Base-by-base conservation (phyloP, 2,329 filamentous ascomycete genomes). In the Diaporthe batatas region DNA sequence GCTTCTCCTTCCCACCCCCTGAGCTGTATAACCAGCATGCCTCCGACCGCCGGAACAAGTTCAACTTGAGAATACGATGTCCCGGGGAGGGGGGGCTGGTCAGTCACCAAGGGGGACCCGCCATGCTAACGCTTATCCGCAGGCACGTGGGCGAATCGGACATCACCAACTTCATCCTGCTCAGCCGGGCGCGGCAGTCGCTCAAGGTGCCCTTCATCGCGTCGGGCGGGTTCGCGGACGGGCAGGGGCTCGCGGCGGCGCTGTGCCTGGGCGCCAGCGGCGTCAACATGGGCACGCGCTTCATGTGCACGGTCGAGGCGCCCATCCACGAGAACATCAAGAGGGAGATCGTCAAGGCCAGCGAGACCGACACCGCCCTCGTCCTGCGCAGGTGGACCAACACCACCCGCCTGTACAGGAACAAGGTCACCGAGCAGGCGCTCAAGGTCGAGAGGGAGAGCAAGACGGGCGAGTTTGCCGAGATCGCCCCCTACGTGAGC, bases 201-300 rank as follows among this genome's bases (percentile, higher is more conserved):
- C 90, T 99, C 49, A 89, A 89, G 47, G 90, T 97, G 12, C 96
- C 96, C 0, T 99, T 98, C 82, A 98, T 99, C 80, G 96, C 96
- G 0, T 97, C 93, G 1, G 96, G 96, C 72, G 96, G 96, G 2
- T 98, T 99, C 80, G 96, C 95, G 16, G 96, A 99, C 81, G 96
- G 96, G 0, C 91, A 97, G 79, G 96, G 96, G 5, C 89, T 99
- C 25, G 96, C 96, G 0, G 96, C 96, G 2, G 96, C 96, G 10
- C 86, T 99, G 77, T 92, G 92, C 53, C 89, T 99, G 16, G 96
- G 96, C 47, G 96, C 96, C 0, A 94, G 94, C 81, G 96, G 96
- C 75, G 92, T 98, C 84, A 99, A 99, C 85, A 99, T 99, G 96
- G 96, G 96, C 72, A 99, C 96, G 12, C 88, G 96, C 54, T 99